Base-by-base conservation (phyloP, 805 yeast genomes). In the Wickerhamiella shivajii region DNA sequence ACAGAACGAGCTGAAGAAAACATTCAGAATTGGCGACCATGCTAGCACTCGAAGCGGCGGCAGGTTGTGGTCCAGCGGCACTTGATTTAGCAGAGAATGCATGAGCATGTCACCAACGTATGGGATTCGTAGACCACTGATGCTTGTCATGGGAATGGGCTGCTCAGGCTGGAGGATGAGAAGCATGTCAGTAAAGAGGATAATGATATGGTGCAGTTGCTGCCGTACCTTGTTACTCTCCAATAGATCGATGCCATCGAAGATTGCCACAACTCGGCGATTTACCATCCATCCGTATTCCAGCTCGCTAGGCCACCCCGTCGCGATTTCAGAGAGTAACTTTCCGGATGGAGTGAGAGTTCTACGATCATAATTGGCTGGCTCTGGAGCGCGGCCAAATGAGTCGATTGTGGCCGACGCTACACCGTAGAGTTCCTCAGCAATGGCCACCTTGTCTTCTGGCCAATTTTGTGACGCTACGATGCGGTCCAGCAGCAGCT, bases 261-360 rank as follows among this genome's bases (percentile, higher is more conserved):
- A 64, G 2, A 85, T 74, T 0, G 87, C 77, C 8, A 87, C 84
- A 3, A 87, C 90, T 39, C 92, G 66, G 41, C 97, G 63, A 23
- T 76, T 69, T 5, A 25, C 29, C 18, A 83, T 52, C 96, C 95
- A 85, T 14, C 93, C 93, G 49, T 74, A 76, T 42, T 80, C 93
- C 16, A 87, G 60, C 42, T 77, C 85, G 0, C 69, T 57, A 0
- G 97, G 97, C 96, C 96, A 85, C 9, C 71, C 73, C 11, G 70
- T 63, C 3, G 94, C 93, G 13, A 84, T 54, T 45, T 84, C 94
- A 0, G 92, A 75, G 31, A 87, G 57, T 3, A 87, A 64, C 51
- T 83, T 84, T 1, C 96, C 96, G 0, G 93, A 75, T 2, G 94
- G 94, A 0, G 95, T 85, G 51, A 84, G 79, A 0, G 83, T 73